phyloP scores from a whole-genome alignment of 129 eudicot genomes.

The Flaveria sonorensis region DNA sequence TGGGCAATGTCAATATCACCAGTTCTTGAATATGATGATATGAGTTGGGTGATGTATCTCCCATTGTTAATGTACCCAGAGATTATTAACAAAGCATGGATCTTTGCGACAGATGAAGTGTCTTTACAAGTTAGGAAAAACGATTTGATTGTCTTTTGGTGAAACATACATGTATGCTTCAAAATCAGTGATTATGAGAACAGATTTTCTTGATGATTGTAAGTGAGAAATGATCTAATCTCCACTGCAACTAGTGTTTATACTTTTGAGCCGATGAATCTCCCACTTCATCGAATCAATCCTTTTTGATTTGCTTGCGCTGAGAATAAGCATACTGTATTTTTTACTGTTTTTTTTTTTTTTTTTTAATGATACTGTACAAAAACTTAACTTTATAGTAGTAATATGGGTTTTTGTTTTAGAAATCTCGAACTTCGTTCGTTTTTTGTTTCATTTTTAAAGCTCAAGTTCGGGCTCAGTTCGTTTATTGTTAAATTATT shows the following conservation, averaged over 20 bases:
- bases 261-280: background rate
- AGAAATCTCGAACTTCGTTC: no score
- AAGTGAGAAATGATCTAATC: background rate
- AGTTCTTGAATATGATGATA: slow-evolving; percentile 53
- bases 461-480: no score
- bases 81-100: slow-evolving; percentile 58
- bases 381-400: no score
- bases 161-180: slow-evolving; percentile 30
- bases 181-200: background rate
- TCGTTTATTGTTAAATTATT: no score
- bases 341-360: no score
- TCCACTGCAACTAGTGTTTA: background rate
- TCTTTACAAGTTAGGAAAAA: slow-evolving; percentile 46
- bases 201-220: slow-evolving; percentile 3
- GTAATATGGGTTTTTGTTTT: no score
- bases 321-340: no score
- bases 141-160: slow-evolving; percentile 38
- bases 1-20: slow-evolving; percentile 54
- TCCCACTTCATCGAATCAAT: no score
- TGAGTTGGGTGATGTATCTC: slow-evolving; percentile 48
- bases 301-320: no score
- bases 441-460: no score
- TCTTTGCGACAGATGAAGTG: slow-evolving; percentile 40
- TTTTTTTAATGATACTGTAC: no score
- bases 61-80: slow-evolving; percentile 49